Conservation (phyloP, 345 rosid species). For the Bruguiera gymnorhiza region DNA sequence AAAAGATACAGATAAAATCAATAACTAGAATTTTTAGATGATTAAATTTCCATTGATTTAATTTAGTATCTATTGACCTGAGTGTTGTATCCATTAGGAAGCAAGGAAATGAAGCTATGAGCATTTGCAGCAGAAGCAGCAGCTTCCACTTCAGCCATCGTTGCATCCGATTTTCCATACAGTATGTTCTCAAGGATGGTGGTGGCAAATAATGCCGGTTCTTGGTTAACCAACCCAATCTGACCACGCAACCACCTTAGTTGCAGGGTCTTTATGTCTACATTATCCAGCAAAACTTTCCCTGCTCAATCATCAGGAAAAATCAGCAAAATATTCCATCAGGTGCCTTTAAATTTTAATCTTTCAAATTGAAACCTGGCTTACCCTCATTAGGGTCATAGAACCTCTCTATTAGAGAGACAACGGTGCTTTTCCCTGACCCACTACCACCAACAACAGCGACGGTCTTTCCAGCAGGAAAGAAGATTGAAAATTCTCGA, state of each 20-base stretch:
- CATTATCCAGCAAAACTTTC: constrained; percentile 80
- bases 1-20: not conserved
- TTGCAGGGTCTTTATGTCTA: constrained; percentile 82
- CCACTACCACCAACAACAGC: constrained; percentile 99
- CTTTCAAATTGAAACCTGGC: not conserved
- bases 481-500: constrained; percentile 79
- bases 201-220: constrained; percentile 96
- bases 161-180: constrained; percentile 87
- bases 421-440: constrained; percentile 98
- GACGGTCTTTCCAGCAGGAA: constrained; percentile 92
- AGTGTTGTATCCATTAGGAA: constrained; percentile 91
- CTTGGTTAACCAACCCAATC: constrained; percentile 96
- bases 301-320: constrained; percentile 48
- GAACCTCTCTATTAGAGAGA: constrained; percentile 89
- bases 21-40: not conserved
- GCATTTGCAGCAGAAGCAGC: constrained; percentile 93
- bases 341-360: constrained; percentile 6
- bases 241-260: constrained; percentile 87
- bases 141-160: constrained; percentile 88
- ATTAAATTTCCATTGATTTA: not conserved
- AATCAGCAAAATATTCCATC: constrained; percentile 14
- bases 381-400: constrained; percentile 93
- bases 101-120: constrained; percentile 85
- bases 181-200: constrained; percentile 89
- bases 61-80: constrained; percentile 48